Conservation (phyloP, 257 asterid genomes). For the Rehmannia glutinosa region DNA sequence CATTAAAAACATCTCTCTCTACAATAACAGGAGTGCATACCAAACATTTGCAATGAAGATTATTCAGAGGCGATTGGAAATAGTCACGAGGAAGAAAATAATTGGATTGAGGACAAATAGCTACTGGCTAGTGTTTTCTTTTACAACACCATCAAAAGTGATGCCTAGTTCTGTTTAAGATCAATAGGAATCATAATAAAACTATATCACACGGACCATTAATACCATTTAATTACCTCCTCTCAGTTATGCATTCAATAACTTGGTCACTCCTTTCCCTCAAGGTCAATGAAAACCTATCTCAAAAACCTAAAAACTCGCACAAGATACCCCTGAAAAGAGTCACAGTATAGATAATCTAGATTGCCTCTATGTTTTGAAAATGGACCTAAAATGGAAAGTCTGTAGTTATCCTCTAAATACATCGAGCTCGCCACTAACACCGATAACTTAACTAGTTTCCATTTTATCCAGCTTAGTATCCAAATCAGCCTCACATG, state of each 20-base stretch:
- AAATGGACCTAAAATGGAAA: background rate
- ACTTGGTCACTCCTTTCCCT: no score
- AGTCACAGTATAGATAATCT: background rate
- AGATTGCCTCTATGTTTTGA: background rate
- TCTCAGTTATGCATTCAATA: no score
- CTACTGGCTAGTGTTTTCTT: background rate
- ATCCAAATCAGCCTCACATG: background rate
- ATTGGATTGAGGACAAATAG: background rate
- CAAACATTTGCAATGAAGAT: no score
- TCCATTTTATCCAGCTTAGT: conserved; percentile 1
- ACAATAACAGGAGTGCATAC: no score
- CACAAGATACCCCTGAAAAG: no score
- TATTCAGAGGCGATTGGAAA: no score
- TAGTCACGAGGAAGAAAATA: background rate
- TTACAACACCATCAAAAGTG: background rate
- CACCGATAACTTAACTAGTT: background rate
- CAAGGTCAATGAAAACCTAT: no score
- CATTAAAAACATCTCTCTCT: background rate
- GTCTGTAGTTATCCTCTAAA: background rate
- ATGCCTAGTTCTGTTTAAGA: background rate
- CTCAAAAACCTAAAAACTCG: no score
- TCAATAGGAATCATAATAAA: conserved; percentile 5
- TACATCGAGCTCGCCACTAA: background rate
- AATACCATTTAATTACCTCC: no score
- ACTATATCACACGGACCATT: no score